Percentiles rank a stretch among this genome's conserved stretches.
phyloP scores from a whole-genome alignment of 768 basidiomycete genomes.

The Boletus edulis region DNA sequence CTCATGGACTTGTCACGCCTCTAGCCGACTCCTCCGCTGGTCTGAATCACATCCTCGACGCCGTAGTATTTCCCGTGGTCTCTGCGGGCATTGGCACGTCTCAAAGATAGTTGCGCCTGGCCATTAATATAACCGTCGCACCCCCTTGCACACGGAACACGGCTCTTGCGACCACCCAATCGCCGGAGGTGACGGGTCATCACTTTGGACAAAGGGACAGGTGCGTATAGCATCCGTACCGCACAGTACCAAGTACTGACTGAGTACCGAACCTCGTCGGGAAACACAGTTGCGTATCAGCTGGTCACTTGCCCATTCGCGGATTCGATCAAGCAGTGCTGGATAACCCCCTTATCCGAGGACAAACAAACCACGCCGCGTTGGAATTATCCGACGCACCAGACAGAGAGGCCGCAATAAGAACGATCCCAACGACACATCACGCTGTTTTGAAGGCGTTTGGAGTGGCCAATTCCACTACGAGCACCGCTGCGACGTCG shows the following conservation, averaged over 20 bases:
- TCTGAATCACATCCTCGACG: conserved; percentile 2
- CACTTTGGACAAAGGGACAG: background rate
- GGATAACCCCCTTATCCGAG: conserved; percentile 27
- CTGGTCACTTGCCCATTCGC: conserved; percentile 4
- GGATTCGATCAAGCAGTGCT: conserved; percentile 23
- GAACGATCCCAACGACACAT: background rate
- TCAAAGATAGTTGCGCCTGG: conserved; percentile 7
- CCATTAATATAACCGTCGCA: conserved; percentile 24
- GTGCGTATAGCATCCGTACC: conserved; percentile 11
- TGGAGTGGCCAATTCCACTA: conserved; percentile 10
- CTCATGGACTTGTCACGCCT: conserved; percentile 9
- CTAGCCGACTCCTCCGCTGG: background rate
- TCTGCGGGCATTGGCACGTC: conserved; percentile 1
- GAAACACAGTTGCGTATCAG: background rate
- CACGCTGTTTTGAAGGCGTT: conserved; percentile 11
- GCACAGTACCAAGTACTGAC: background rate
- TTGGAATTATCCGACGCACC: conserved; percentile 3
- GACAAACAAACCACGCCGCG: conserved; percentile 31
- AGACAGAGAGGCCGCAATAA: background rate
- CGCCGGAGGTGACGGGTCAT: conserved; percentile 14
- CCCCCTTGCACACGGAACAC: conserved; percentile 14
- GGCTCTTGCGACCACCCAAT: conserved; percentile 22
- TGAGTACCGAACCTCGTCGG: background rate
- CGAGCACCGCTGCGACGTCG: conserved; percentile 20
- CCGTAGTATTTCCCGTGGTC: background rate